Percentiles rank a stretch among this genome's conserved stretches.
Conservation (phyloP, 805 yeast species). For the Myxozyma geophila region DNA sequence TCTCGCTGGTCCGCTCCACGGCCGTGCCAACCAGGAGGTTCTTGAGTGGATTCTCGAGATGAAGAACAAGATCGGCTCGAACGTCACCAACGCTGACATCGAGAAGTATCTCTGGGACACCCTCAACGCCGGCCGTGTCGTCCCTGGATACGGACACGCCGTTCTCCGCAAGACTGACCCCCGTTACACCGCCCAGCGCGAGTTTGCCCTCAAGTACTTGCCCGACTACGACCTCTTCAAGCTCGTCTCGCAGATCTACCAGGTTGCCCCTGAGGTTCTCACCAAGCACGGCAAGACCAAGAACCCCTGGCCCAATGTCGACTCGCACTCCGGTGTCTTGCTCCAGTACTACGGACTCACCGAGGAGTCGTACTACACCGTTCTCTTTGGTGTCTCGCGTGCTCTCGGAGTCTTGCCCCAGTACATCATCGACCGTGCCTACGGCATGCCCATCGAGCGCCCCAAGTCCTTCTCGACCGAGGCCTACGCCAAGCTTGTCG, state of each 20-base stretch:
- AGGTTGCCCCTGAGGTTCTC: constrained; percentile 80
- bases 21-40: constrained; percentile 87
- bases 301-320: constrained; percentile 94
- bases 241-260: constrained; percentile 75
- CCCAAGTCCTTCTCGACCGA: constrained; percentile 94
- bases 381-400: constrained; percentile 83
- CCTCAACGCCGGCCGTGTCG: constrained; percentile 79
- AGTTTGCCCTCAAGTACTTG: constrained; percentile 74
- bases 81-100: constrained; percentile 67
- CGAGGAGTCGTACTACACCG: constrained; percentile 83
- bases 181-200: constrained; percentile 83
- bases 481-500: constrained; percentile 79
- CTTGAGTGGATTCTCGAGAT: constrained; percentile 77
- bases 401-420: constrained; percentile 87
- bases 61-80: constrained; percentile 68
- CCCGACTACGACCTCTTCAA: constrained; percentile 80
- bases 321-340: constrained; percentile 84
- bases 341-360: constrained; percentile 84
- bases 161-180: constrained; percentile 89
- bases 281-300: constrained; percentile 87
- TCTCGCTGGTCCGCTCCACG: constrained; percentile 86
- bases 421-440: constrained; percentile 81
- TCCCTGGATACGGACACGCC: constrained; percentile 90
- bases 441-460: constrained; percentile 83
- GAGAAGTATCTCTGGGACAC: constrained; percentile 80